phyloP scores from a whole-genome alignment of 495 filamentous ascomycete genomes.

The Penicillium turbatum region DNA sequence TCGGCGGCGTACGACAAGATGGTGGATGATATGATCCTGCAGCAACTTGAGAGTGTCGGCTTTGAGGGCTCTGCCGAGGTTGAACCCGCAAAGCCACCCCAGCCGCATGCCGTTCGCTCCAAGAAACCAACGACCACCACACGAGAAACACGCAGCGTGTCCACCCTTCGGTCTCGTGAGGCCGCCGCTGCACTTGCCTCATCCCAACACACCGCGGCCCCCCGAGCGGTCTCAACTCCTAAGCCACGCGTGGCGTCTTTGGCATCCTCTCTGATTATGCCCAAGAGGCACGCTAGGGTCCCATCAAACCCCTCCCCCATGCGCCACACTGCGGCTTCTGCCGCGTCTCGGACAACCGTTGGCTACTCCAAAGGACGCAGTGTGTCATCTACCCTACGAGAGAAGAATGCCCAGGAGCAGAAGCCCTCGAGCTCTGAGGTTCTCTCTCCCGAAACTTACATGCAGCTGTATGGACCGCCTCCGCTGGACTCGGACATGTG shows the following conservation, averaged over 20 bases:
- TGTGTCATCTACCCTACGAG: constrained; percentile 48
- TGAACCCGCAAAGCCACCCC: constrained; percentile 18
- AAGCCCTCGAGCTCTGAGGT: constrained; percentile 19
- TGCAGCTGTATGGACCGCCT: constrained; percentile 39
- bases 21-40: constrained; percentile 58
- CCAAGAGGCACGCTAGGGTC: constrained; percentile 35
- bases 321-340: constrained; percentile 57
- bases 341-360: constrained; percentile 69
- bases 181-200: constrained; percentile 54
- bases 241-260: constrained; percentile 38
- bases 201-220: constrained; percentile 30
- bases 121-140: constrained; percentile 28
- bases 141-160: constrained; percentile 29
- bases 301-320: constrained; percentile 50
- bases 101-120: constrained; percentile 16
- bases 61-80: constrained; percentile 43
- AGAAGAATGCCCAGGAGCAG: constrained; percentile 18
- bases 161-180: constrained; percentile 47
- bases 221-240: constrained; percentile 35
- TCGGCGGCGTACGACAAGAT: constrained; percentile 38
- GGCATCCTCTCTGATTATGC: constrained; percentile 33
- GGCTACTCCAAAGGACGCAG: constrained; percentile 75
- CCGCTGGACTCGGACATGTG: constrained; percentile 43
- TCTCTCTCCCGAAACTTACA: constrained; percentile 42
- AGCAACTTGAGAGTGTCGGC: constrained; percentile 54